Percentiles rank a stretch among this genome's conserved stretches.
Conservation (phyloP, 202 grass and related monocot genomes). For the Eragrostis tef region DNA sequence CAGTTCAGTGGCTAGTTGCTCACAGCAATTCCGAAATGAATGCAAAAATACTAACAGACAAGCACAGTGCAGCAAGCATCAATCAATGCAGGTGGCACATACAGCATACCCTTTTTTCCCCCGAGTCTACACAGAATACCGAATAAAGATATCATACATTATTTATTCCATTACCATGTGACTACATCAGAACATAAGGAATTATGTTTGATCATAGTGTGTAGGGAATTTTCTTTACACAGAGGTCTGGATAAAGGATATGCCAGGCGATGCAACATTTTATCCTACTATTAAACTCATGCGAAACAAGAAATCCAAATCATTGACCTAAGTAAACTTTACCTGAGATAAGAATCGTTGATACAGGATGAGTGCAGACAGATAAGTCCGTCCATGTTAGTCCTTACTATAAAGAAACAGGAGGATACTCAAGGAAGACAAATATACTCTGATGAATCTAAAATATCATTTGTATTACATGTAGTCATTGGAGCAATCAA, state of each 20-base stretch:
- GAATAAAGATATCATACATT: constrained; percentile 23
- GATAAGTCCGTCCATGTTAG: not conserved
- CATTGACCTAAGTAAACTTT: constrained; percentile 26
- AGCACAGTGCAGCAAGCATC: constrained; percentile 24
- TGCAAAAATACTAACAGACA: constrained; percentile 33
- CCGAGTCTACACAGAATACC: constrained; percentile 28
- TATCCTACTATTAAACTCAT: constrained; percentile 17
- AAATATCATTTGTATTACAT: constrained; percentile 46
- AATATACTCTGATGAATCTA: constrained; percentile 37
- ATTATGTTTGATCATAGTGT: not conserved
- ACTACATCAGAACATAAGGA: constrained; percentile 15
- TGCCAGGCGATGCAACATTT: constrained; percentile 1
- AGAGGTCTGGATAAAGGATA: constrained; percentile 4
- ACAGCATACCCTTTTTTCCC: constrained; percentile 28
- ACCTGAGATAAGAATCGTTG: constrained; percentile 1
- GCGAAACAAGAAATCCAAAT: constrained; percentile 22
- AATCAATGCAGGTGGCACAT: constrained; percentile 37
- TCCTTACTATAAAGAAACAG: constrained; percentile 8
- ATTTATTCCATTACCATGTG: not conserved
- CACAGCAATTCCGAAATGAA: constrained; percentile 35
- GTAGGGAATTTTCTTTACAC: constrained; percentile 12
- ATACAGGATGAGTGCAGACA: constrained; percentile 17
- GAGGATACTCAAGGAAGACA: constrained; percentile 21
- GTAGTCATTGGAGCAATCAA: constrained; percentile 4
- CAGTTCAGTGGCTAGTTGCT: constrained; percentile 45